Conservation (phyloP, 345 rosid genomes). For the Eucalyptus regnans region DNA sequence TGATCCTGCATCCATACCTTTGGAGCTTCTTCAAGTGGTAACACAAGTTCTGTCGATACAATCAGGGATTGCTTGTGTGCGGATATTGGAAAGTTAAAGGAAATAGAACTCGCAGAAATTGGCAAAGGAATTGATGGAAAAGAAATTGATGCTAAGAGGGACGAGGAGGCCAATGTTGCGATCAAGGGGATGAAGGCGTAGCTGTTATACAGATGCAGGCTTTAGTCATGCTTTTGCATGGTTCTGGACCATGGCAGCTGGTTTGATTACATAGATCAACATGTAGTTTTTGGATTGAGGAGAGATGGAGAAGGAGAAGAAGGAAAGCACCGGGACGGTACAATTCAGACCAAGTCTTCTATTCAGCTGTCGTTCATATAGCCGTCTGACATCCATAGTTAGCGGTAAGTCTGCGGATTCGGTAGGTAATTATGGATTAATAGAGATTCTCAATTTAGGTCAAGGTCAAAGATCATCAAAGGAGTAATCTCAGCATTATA, state of each 20-base stretch:
- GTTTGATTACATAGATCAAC: not conserved
- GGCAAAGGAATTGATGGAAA: not conserved
- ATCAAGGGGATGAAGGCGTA: not conserved
- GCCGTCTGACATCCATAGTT: not conserved
- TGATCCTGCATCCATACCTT: slow-evolving; percentile 52
- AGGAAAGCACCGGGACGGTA: not conserved
- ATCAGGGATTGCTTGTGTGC: not conserved
- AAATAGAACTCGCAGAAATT: not conserved
- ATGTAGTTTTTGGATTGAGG: not conserved
- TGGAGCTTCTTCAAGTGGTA: slow-evolving; percentile 34
- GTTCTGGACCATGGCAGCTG: not conserved
- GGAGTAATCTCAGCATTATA: not conserved
- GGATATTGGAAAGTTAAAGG: not conserved
- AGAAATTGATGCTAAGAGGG: not conserved
- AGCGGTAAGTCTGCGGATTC: not conserved
- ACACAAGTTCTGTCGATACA: not conserved
- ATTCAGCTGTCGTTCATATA: not conserved
- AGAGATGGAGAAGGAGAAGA: not conserved
- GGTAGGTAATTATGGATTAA: not conserved
- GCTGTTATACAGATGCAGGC: not conserved
- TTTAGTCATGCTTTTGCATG: not conserved
- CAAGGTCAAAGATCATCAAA: not conserved
- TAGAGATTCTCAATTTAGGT: not conserved
- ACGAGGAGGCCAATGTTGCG: not conserved
- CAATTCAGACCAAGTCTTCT: not conserved